Evolutionary conservation across 2,329 filamentous ascomycete species (phyloP), one percentile per base, ranked within the genome.

Genomic region (Neophaeococcomyces mojaviensis): DNA sequence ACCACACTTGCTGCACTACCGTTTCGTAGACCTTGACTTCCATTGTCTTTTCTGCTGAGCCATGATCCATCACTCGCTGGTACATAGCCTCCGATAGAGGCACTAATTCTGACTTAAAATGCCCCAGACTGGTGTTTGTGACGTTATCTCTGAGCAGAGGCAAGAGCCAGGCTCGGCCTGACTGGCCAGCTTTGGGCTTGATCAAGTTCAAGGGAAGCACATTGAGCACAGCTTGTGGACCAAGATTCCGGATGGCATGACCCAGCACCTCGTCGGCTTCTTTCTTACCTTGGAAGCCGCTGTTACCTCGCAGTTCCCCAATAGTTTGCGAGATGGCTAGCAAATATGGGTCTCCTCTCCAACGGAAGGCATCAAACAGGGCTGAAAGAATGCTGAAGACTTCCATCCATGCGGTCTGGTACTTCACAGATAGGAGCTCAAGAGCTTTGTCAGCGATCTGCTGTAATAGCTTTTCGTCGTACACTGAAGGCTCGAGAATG

Each of bases 21-120:
- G 92, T 97, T 68, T 98, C 90, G 62, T 92, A 98, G 49, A 98
- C 94, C 73, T 98, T 98, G 61, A 92, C 78, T 64, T 97, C 88
- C 77, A 95, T 89, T 0, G 88, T 92, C 73, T 95, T 96, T 61
- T 90, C 86, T 12, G 79, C 81, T 18, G 78, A 71, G 12, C 85
- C 86, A 58, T 94, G 85, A 51, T 94, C 84, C 38, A 95, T 71
- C 4, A 97, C 86, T 54, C 79, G 81, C 63, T 97, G 87, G 64
- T 90, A 96, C 73, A 98, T 86, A 40, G 78, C 69, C 63, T 95
- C 86, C 62, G 90, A 97, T 19, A 98, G 71, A 13, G 92, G 88
- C 4, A 96, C 81, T 64, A 98, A 81, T 59, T 94, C 88, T 2
- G 74, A 71, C 56, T 82, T 83, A 74, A 98, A 98, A 64, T 96